Evolutionary conservation across 2,329 filamentous ascomycete genomes (phyloP).

Genomic region (Ramularia collo-cygni): DNA sequence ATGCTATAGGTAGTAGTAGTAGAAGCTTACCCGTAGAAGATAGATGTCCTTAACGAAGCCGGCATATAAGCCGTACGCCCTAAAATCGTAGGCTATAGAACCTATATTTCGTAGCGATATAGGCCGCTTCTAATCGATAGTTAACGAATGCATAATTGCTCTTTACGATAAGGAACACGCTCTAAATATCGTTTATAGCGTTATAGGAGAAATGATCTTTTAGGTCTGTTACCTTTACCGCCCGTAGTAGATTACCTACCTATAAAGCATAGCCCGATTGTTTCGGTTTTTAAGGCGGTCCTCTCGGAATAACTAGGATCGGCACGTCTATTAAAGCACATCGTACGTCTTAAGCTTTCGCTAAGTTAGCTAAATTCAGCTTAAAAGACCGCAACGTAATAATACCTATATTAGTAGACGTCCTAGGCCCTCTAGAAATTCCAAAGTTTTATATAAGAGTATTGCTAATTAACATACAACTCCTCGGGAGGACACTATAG

Average conservation of each 20-base stretch:
- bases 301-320: conserved; percentile 42
- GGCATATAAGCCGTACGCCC: conserved; percentile 76
- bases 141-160: conserved; percentile 98
- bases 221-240: conserved; percentile 72
- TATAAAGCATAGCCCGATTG: conserved; percentile 82
- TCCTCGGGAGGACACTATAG: conserved; percentile 19
- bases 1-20: neutral
- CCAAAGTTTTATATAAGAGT: conserved; percentile 14
- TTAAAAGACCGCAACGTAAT: neutral
- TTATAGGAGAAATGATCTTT: conserved; percentile 85
- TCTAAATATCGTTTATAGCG: conserved; percentile 68
- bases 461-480: conserved; percentile 16
- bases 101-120: conserved; percentile 67
- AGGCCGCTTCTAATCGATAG: conserved; percentile 74
- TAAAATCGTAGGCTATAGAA: conserved; percentile 90
- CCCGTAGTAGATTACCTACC: conserved; percentile 88
- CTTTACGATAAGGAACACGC: conserved; percentile 88
- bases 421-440: too few species aligned
- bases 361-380: conserved; percentile 3
- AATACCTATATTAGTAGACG: conserved; percentile 15
- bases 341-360: conserved; percentile 18
- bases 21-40: conserved; percentile 12
- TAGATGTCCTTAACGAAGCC: conserved; percentile 53
- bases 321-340: conserved; percentile 20
- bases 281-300: conserved; percentile 60